phyloP scores from a whole-genome alignment of 1,284 basidiomycete genomes.

The Ustilago trichophora region DNA sequence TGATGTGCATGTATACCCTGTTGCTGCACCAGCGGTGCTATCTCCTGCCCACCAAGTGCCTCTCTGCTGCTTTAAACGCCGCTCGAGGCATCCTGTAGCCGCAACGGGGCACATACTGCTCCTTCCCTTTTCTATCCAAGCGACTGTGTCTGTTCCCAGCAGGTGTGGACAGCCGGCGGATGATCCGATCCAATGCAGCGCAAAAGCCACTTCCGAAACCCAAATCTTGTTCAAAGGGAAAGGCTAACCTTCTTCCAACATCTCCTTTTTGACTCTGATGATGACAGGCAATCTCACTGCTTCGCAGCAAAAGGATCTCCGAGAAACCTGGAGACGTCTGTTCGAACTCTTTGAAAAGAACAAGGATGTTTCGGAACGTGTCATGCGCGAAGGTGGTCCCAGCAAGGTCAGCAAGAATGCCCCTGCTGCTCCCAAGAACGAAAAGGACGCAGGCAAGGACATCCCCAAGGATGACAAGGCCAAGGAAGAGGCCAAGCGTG shows the following conservation, averaged over 20 bases:
- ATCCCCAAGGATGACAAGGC: conserved; percentile 64
- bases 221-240: no score
- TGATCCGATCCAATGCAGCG: conserved; percentile 7
- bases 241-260: no score
- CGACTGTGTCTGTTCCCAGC: no score
- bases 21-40: no score
- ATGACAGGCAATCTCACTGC: conserved; percentile 58
- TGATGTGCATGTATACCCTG: no score
- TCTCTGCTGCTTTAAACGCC: no score
- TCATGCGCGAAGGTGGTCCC: conserved; percentile 53
- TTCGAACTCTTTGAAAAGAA: conserved; percentile 61
- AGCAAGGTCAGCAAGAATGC: conserved; percentile 32
- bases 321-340: conserved; percentile 56
- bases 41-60: no score
- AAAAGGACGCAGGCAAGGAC: conserved; percentile 54
- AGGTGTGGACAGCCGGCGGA: no score
- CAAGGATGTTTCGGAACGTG: conserved; percentile 54
- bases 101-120: no score
- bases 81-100: no score
- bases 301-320: conserved; percentile 55
- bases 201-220: neutral
- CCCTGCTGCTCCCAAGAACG: conserved; percentile 25
- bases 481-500: conserved; percentile 62
- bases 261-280: neutral
- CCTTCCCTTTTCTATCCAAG: no score